Evolutionary conservation across 805 yeast genomes (phyloP).

Genomic region (Kodamaea neixiangensis): DNA sequence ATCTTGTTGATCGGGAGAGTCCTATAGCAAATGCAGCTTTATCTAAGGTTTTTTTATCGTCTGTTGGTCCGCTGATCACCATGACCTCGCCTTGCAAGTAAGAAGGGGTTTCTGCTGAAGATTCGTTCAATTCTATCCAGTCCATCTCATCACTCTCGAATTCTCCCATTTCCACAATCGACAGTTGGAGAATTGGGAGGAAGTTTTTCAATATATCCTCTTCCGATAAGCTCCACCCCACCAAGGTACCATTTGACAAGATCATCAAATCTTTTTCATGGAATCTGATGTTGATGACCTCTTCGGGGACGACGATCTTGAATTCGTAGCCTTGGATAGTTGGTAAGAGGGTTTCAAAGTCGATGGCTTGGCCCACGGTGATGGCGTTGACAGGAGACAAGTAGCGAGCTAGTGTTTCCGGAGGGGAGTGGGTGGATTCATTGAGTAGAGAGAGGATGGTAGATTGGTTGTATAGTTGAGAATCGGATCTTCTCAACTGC

Average conservation of each 20-base stretch:
- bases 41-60: conserved; percentile 58
- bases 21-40: conserved; percentile 91
- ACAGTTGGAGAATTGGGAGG: conserved; percentile 51
- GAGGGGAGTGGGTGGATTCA: conserved; percentile 23
- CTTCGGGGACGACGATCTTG: conserved; percentile 52
- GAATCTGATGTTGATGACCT: conserved; percentile 58
- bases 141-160: conserved; percentile 88
- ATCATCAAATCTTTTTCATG: conserved; percentile 58
- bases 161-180: conserved; percentile 43
- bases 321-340: conserved; percentile 25
- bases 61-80: conserved; percentile 54
- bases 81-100: conserved; percentile 69
- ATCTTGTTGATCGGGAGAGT: conserved; percentile 78
- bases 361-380: conserved; percentile 72
- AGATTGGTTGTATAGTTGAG: conserved; percentile 12
- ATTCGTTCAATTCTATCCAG: conserved; percentile 50
- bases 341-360: conserved; percentile 50
- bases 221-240: conserved; percentile 82
- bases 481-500: conserved; percentile 27
- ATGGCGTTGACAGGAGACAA: conserved; percentile 60
- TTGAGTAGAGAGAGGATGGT: conserved; percentile 16
- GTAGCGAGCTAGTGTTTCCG: conserved; percentile 27
- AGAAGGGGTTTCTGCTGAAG: conserved; percentile 26
- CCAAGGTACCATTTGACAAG: conserved; percentile 74
- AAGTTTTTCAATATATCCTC: conserved; percentile 45